Percentiles rank a stretch among this genome's conserved stretches.
Evolutionary conservation across 768 basidiomycete species (phyloP).

Genomic region (Gyrodon lividus): DNA sequence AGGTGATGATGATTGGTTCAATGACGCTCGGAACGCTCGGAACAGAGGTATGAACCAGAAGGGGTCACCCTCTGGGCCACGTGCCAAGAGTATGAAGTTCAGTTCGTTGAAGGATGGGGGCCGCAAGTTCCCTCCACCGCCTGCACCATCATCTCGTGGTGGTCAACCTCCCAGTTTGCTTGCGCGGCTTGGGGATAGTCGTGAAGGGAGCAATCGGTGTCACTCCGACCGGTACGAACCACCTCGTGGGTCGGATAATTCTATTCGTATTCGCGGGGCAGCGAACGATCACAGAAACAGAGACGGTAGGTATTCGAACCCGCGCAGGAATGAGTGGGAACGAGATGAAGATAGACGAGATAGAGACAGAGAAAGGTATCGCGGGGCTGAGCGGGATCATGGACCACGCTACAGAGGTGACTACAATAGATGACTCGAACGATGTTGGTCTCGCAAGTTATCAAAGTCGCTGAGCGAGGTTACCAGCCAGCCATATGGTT

Average conservation of each 20-base stretch:
- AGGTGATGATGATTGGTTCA: slow-evolving; percentile 63
- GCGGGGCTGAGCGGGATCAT: slow-evolving; percentile 19
- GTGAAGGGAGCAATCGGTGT: slow-evolving; percentile 5
- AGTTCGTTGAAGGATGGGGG: slow-evolving; percentile 33
- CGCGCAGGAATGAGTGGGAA: slow-evolving; percentile 12
- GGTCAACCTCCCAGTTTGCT: slow-evolving; percentile 30
- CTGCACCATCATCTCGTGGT: slow-evolving; percentile 19
- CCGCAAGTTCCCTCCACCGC: slow-evolving; percentile 18
- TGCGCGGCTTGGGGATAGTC: slow-evolving; percentile 29
- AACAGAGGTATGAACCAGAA: slow-evolving; percentile 24
- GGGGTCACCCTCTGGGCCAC: slow-evolving; percentile 7
- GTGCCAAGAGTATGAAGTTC: slow-evolving; percentile 37
- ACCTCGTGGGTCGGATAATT: slow-evolving; percentile 3
- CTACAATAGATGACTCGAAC: slow-evolving; percentile 49
- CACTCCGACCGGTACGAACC: slow-evolving; percentile 7
- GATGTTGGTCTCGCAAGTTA: slow-evolving; percentile 39
- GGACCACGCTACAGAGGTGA: slow-evolving; percentile 53
- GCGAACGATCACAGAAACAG: slow-evolving; percentile 18
- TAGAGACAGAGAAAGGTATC: slow-evolving; percentile 21
- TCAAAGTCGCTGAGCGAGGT: not conserved
- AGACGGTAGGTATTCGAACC: slow-evolving; percentile 10
- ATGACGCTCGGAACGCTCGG: slow-evolving; percentile 32
- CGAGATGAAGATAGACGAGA: slow-evolving; percentile 20
- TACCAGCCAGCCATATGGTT: slow-evolving; percentile 2
- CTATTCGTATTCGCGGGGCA: slow-evolving; percentile 32